These are phyloP conservation scores for Sugiyamaella sp. DNA, from an alignment of 1,139 yeast species.

Conservation along the genomic window DNA sequence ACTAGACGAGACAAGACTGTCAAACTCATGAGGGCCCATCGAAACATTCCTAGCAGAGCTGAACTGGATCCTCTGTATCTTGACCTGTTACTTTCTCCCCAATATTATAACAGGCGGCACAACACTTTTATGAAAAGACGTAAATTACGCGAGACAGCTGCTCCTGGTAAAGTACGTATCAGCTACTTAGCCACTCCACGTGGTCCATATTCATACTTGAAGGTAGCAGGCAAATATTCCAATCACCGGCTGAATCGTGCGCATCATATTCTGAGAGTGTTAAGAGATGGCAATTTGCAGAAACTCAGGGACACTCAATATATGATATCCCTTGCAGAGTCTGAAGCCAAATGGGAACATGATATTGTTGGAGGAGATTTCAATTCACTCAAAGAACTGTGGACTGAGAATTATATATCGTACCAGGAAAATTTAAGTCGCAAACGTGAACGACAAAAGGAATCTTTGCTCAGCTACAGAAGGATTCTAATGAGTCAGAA, in stretches of 20 bases:
- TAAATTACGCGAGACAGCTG: conserved; percentile 18
- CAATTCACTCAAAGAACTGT: not conserved
- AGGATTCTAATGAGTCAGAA: conserved; percentile 17
- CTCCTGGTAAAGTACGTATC: conserved; percentile 21
- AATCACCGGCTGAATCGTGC: conserved; percentile 13
- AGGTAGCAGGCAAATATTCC: conserved; percentile 24
- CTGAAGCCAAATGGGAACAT: conserved; percentile 29
- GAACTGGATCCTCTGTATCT: conserved; percentile 28
- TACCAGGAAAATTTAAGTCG: not conserved
- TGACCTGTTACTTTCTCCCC: conserved; percentile 31
- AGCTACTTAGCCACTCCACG: conserved; percentile 23
- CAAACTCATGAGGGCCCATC: not conserved
- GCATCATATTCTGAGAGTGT: conserved; percentile 19
- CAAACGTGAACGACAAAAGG: not conserved
- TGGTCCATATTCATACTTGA: conserved; percentile 29
- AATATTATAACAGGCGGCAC: conserved; percentile 20
- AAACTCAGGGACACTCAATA: conserved; percentile 17
- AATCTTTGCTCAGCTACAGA: conserved; percentile 15
- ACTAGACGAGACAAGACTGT: conserved; percentile 19
- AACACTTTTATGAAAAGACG: conserved; percentile 13
- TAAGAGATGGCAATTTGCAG: conserved; percentile 5
- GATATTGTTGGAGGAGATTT: not conserved
- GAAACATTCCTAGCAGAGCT: conserved; percentile 16
- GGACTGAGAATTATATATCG: conserved; percentile 7
- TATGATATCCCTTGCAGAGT: conserved; percentile 20